phyloP scores from a whole-genome alignment of 768 basidiomycete species.

The Lactifluus piperatus region DNA sequence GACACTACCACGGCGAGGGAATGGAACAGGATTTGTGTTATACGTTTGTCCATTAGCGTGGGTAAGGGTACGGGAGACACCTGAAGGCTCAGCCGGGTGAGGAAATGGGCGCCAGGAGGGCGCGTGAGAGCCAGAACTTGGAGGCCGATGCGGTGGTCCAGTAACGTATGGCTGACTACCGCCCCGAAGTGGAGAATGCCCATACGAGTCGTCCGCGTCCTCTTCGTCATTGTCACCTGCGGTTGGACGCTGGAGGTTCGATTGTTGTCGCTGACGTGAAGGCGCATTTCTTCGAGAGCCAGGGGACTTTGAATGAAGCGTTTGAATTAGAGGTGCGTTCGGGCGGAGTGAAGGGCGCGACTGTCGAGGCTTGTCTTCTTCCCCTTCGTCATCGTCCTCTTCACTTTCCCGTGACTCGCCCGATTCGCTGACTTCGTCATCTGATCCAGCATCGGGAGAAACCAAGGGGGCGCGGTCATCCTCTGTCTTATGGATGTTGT shows the following conservation, averaged over 20 bases:
- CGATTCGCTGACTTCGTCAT: neutral
- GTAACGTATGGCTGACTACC: conserved; percentile 4
- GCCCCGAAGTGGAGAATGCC: neutral
- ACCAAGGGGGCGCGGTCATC: neutral
- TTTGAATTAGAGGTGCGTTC: neutral
- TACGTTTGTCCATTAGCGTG: conserved; percentile 31
- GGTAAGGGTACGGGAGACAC: conserved; percentile 14
- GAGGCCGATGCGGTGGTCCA: conserved; percentile 7
- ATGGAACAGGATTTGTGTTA: conserved; percentile 29
- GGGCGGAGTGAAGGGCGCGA: conserved; percentile 10
- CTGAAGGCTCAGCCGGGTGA: conserved; percentile 7
- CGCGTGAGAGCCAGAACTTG: conserved; percentile 4
- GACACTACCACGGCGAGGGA: conserved; percentile 26
- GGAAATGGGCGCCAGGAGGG: neutral
- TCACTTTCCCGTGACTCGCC: neutral
- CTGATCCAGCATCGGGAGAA: neutral
- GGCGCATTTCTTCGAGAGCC: conserved; percentile 1
- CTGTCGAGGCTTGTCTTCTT: neutral
- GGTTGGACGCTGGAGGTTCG: neutral
- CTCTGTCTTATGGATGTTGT: conserved; percentile 13
- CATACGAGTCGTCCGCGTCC: conserved; percentile 1
- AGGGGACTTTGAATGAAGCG: conserved; percentile 5
- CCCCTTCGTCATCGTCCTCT: conserved; percentile 2
- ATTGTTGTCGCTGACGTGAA: conserved; percentile 9
- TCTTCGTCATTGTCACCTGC: conserved; percentile 2